Conservation (phyloP, 1,284 basidiomycete genomes). For the Ustilago trichophora region DNA sequence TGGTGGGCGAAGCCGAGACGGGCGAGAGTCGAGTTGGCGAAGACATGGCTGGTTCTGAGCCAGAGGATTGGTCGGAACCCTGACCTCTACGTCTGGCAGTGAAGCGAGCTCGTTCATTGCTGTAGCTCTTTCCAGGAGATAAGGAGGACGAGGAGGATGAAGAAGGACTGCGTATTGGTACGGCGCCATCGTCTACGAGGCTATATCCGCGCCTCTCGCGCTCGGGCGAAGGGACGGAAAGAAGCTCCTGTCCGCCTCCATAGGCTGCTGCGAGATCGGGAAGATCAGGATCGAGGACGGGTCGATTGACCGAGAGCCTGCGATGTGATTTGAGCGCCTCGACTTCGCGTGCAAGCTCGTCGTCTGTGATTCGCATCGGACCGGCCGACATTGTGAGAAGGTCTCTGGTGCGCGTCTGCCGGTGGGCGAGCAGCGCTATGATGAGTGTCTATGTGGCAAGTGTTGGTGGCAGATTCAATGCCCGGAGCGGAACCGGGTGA, state of each 20-base stretch:
- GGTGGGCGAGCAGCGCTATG: too few species aligned
- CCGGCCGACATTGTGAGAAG: slow-evolving; percentile 24
- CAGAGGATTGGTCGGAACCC: slow-evolving; percentile 30
- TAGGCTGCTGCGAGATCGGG: slow-evolving; percentile 56
- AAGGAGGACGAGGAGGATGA: slow-evolving; percentile 22
- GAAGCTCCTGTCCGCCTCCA: slow-evolving; percentile 48
- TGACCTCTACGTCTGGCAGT: slow-evolving; percentile 51
- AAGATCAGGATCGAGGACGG: slow-evolving; percentile 63
- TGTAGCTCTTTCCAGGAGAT: slow-evolving; percentile 8
- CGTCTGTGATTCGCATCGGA: slow-evolving; percentile 51
- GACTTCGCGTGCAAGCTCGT: slow-evolving; percentile 63
- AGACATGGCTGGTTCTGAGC: slow-evolving; percentile 5
- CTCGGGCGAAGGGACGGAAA: slow-evolving; percentile 32
- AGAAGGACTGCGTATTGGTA: slow-evolving; percentile 32
- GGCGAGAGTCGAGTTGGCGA: slow-evolving; percentile 19
- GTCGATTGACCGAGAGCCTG: slow-evolving; percentile 59
- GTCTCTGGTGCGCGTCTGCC: not conserved
- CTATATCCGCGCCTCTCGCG: slow-evolving; percentile 43
- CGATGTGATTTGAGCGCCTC: slow-evolving; percentile 64
- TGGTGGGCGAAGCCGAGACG: slow-evolving; percentile 9
- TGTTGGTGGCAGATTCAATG: not conserved
- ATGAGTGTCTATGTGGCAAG: too few species aligned
- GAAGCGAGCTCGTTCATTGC: slow-evolving; percentile 44
- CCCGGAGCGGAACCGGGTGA: not conserved
- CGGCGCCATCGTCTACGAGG: slow-evolving; percentile 50